Evolutionary conservation across 1,284 basidiomycete genomes (phyloP), one percentile per base, ranked within the genome.

Genomic region (Sporisorium graminicola): DNA sequence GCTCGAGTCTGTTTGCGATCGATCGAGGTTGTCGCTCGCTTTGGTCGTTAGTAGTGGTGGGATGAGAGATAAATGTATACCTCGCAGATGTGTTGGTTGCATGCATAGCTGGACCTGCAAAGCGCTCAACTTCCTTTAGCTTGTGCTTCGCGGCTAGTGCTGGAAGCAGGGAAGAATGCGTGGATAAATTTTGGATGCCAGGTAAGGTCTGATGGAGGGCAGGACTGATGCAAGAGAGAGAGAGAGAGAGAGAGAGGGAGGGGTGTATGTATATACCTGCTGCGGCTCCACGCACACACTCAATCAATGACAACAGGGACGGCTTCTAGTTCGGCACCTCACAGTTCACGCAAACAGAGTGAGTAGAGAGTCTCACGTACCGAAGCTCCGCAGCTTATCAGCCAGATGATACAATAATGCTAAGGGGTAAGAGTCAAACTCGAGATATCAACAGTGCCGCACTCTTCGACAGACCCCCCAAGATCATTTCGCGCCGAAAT

Each of bases 51-150:
- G 26, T 43, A 40, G 29, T 44, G n/a, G 13, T 33, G n/a, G 27
- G 20, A 3, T 5, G 26, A 22, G 57, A 31, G 46, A 58, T 22
- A 26, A 58, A 58, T 2, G 47, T 58, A n/a, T 58, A 58, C 44
- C 44, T 58, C 12, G 46, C 46, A 27, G 33, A 26, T 12, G 42
- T 22, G 56, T 50, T 35, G 29, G 31, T 33, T 1, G 40, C 18
- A 16, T 49, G 27, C 57, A 58, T 58, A 51, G 49, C 57, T 50
- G 42, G 29, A 6, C 40, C 3, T 43, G n/a, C n/a, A n/a, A n/a
- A n/a, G n/a, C n/a, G n/a, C n/a, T n/a, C 13, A 13, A 37, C 35
- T 14, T 13, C 35, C 6, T 13, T 37, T 37, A 3, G 14, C 7
- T 14, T 31, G 33, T 37, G 6, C 18, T 27, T 16, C n/a, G n/a